phyloP scores from a whole-genome alignment of 441 rosid species.

The Populus tomentosa region DNA sequence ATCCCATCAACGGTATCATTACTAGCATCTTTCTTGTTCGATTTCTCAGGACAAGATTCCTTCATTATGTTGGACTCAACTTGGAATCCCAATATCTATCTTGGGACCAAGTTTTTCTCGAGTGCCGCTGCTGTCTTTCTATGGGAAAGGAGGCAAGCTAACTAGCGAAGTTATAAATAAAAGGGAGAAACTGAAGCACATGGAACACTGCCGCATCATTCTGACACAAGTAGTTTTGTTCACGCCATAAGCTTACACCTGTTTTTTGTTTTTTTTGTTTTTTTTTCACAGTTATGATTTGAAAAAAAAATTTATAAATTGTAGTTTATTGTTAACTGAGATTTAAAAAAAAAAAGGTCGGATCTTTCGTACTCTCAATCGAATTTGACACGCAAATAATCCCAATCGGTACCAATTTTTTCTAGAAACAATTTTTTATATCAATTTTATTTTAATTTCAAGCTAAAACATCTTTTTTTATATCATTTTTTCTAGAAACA shows the following conservation, averaged over 20 bases:
- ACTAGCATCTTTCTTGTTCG: conserved; percentile 7
- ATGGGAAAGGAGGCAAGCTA: neutral
- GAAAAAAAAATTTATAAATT: no score
- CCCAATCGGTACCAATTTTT: neutral
- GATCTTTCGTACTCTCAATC: no score
- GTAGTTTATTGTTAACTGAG: no score
- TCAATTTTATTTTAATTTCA: no score
- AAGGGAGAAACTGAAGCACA: neutral
- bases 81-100: neutral
- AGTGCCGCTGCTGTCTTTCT: neutral
- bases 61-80: neutral
- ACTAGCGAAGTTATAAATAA: neutral
- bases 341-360: no score
- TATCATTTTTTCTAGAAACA: no score
- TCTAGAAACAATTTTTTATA: neutral
- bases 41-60: neutral
- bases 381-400: no score
- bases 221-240: neutral
- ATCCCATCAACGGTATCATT: conserved; percentile 31
- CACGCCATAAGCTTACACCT: neutral
- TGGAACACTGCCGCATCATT: neutral
- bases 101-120: neutral
- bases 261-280: neutral
- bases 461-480: no score
- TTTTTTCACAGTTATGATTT: no score